These are phyloP conservation scores for Claviceps spartinae DNA, from an alignment of 2,329 filamentous ascomycete genomes.

Conservation along the genomic window DNA sequence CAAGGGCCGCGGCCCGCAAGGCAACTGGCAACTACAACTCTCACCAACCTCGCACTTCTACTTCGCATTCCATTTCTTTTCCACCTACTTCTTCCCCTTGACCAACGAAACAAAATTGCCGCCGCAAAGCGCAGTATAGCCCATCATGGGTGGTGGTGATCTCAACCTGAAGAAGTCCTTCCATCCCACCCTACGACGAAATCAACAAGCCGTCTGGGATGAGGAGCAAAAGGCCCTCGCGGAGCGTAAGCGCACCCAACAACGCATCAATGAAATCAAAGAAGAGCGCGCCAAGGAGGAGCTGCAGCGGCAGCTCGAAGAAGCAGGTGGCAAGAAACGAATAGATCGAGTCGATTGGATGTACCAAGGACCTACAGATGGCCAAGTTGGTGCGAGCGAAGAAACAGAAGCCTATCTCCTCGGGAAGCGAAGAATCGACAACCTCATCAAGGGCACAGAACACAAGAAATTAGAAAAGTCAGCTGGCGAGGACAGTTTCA, in stretches of 20 bases:
- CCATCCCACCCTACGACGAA: constrained; percentile 81
- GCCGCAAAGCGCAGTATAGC: constrained; percentile 4
- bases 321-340: constrained; percentile 68
- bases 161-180: constrained; percentile 92
- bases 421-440: constrained; percentile 85
- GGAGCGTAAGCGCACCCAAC: constrained; percentile 86
- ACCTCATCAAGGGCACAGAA: constrained; percentile 63
- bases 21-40: background rate
- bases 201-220: constrained; percentile 81
- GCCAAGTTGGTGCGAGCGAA: constrained; percentile 63
- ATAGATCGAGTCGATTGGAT: constrained; percentile 91
- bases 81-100: background rate
- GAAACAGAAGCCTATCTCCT: constrained; percentile 90
- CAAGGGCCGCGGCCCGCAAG: too few relatives aligned
- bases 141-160: constrained; percentile 81
- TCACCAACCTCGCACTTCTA: background rate
- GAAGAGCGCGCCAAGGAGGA: constrained; percentile 90
- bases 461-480: constrained; percentile 70
- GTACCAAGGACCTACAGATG: constrained; percentile 77
- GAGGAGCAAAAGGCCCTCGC: constrained; percentile 86
- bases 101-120: background rate
- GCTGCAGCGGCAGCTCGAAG: constrained; percentile 78
- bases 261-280: constrained; percentile 82
- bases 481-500: constrained; percentile 43
- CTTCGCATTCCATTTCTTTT: background rate